These are phyloP conservation scores for Didymella lethalis DNA, from an alignment of 2,329 filamentous ascomycete species.

Conservation along the genomic window DNA sequence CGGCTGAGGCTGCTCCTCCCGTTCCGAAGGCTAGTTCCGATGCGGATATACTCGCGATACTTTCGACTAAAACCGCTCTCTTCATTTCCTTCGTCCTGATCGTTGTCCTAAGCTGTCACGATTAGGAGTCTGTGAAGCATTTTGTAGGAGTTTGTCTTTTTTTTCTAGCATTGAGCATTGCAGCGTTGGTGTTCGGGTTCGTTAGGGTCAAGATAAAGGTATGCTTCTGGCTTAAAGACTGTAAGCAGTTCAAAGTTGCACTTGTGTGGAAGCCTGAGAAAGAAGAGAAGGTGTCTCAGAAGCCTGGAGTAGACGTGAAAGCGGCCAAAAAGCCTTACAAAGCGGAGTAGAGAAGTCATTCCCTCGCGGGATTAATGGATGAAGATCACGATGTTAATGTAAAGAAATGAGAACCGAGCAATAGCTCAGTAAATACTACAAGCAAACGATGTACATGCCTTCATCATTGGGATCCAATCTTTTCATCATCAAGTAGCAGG, in stretches of 20 bases:
- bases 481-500: too few relatives aligned
- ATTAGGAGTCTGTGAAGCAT: slow-evolving; percentile 5
- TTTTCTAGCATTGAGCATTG: slow-evolving; percentile 4
- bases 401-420: slow-evolving; percentile 4
- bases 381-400: slow-evolving; percentile 2
- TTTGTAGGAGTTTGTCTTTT: slow-evolving; percentile 3
- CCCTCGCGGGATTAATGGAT: slow-evolving; percentile 5
- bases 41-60: not conserved
- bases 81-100: not conserved
- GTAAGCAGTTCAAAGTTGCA: not conserved
- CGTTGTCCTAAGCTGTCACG: not conserved
- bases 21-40: slow-evolving; percentile 19
- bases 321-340: not conserved
- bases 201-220: slow-evolving; percentile 16
- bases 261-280: not conserved
- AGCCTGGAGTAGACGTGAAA: not conserved
- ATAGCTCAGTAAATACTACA: slow-evolving; percentile 12
- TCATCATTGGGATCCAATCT: not conserved
- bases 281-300: not conserved
- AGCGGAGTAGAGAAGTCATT: not conserved
- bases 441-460: slow-evolving; percentile 5
- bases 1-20: slow-evolving; percentile 12
- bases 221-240: not conserved
- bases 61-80: not conserved
- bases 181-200: slow-evolving; percentile 19